A percentile compares a stretch with the other conserved stretches of the same genome.
Conservation (phyloP, 2,329 filamentous ascomycete species). For the Rutstroemia sp. region DNA sequence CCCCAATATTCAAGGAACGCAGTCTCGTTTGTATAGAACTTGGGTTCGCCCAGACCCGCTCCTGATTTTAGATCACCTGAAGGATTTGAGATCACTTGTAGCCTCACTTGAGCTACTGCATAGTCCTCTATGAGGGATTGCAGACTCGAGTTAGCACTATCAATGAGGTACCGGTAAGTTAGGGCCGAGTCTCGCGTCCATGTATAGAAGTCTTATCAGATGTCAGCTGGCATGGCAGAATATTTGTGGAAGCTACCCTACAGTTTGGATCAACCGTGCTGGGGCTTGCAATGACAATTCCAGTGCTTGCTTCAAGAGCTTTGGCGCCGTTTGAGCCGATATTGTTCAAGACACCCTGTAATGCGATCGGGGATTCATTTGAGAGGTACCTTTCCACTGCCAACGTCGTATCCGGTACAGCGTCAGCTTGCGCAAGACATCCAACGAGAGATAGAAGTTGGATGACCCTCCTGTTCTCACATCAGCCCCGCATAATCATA, state of each 20-base stretch:
- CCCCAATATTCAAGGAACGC: constrained; percentile 52
- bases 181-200: constrained; percentile 73
- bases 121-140: constrained; percentile 55
- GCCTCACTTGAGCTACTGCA: constrained; percentile 53
- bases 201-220: constrained; percentile 59
- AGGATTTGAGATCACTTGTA: constrained; percentile 52
- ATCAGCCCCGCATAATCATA: not conserved
- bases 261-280: constrained; percentile 45
- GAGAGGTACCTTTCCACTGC: not conserved
- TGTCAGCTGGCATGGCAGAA: constrained; percentile 4
- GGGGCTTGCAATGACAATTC: constrained; percentile 48
- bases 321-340: constrained; percentile 45
- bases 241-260: constrained; percentile 28
- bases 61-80: constrained; percentile 33
- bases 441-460: not conserved
- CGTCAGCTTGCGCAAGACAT: not conserved
- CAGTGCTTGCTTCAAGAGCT: constrained; percentile 39
- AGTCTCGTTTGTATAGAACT: constrained; percentile 58
- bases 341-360: constrained; percentile 46
- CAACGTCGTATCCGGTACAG: not conserved
- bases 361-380: constrained; percentile 36
- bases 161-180: constrained; percentile 60
- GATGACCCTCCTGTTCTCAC: not conserved
- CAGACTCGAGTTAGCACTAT: constrained; percentile 49
- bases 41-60: constrained; percentile 60